phyloP scores from a whole-genome alignment of 768 basidiomycete species.

The Psilocybe sp. region DNA sequence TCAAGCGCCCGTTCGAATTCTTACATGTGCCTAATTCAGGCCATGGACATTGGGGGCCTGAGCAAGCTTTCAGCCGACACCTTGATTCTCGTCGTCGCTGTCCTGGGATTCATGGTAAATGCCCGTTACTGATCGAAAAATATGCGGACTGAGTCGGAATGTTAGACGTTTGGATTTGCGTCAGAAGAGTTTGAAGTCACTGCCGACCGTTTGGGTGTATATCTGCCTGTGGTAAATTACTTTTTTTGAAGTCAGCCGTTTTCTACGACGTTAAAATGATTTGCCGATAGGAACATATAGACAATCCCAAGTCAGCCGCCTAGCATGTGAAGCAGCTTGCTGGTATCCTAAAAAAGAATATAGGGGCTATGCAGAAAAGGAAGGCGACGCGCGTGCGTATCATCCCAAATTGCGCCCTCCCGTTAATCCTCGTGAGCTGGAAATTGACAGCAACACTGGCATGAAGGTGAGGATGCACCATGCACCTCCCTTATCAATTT shows the following conservation, averaged over 20 bases:
- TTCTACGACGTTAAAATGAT: neutral
- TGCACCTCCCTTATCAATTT: neutral
- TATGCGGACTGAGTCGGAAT: neutral
- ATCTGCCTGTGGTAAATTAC: slow-evolving; percentile 58
- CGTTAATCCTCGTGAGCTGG: slow-evolving; percentile 66
- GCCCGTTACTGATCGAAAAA: neutral
- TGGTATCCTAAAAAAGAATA: neutral
- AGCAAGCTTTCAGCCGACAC: slow-evolving; percentile 65
- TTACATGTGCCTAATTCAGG: slow-evolving; percentile 18
- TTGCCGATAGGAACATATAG: slow-evolving; percentile 59
- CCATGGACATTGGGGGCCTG: slow-evolving; percentile 70
- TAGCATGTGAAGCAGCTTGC: neutral
- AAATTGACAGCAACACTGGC: slow-evolving; percentile 72
- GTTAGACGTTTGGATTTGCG: slow-evolving; percentile 58
- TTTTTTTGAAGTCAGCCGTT: neutral
- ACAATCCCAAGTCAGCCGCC: slow-evolving; percentile 62
- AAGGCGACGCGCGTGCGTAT: slow-evolving; percentile 68
- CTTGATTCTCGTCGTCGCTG: slow-evolving; percentile 56
- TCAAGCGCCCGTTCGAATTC: too few species aligned
- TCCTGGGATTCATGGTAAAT: slow-evolving; percentile 55
- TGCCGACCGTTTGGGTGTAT: slow-evolving; percentile 68
- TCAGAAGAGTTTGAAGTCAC: slow-evolving; percentile 73
- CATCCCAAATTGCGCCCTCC: slow-evolving; percentile 75
- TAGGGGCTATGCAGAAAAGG: slow-evolving; percentile 67
- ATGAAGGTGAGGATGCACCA: slow-evolving; percentile 59